Evolutionary conservation across 192 early-diverging fungal genomes (phyloP).

Genomic region (Diversispora eburnea): DNA sequence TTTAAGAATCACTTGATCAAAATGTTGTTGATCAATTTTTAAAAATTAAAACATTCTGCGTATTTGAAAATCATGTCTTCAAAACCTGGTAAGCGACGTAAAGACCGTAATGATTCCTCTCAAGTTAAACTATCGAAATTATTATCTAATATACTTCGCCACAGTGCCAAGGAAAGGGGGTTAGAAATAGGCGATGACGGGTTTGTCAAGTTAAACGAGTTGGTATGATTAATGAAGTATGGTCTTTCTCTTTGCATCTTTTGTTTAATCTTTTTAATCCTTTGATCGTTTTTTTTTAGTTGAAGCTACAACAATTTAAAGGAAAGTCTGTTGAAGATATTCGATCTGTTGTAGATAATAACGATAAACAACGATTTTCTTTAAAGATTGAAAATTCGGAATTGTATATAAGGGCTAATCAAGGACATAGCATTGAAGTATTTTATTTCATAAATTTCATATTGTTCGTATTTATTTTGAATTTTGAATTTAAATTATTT

Average conservation of each 20-base stretch:
- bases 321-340: conserved; percentile 59
- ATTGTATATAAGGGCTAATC: conserved; percentile 78
- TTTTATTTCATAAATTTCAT: not conserved
- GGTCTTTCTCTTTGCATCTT: not conserved
- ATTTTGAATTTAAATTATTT: not conserved
- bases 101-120: not conserved
- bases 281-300: conserved; percentile 30
- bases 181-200: conserved; percentile 73
- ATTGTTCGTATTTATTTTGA: not conserved
- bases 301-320: conserved; percentile 56
- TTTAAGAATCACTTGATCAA: too few species aligned
- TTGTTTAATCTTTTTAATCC: not conserved
- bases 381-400: conserved; percentile 41
- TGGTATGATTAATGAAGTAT: conserved; percentile 45
- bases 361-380: conserved; percentile 81
- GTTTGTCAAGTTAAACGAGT: conserved; percentile 61
- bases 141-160: conserved; percentile 80
- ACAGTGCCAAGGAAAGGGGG: conserved; percentile 76
- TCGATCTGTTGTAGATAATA: conserved; percentile 61
- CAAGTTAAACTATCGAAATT: conserved; percentile 60
- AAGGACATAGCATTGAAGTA: conserved; percentile 73
- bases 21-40: too few species aligned
- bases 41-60: not conserved
- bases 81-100: not conserved
- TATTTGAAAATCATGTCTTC: not conserved